These are phyloP conservation scores for Aureobasidium zeae DNA, from an alignment of 2,329 filamentous ascomycete genomes.

Conservation along the genomic window DNA sequence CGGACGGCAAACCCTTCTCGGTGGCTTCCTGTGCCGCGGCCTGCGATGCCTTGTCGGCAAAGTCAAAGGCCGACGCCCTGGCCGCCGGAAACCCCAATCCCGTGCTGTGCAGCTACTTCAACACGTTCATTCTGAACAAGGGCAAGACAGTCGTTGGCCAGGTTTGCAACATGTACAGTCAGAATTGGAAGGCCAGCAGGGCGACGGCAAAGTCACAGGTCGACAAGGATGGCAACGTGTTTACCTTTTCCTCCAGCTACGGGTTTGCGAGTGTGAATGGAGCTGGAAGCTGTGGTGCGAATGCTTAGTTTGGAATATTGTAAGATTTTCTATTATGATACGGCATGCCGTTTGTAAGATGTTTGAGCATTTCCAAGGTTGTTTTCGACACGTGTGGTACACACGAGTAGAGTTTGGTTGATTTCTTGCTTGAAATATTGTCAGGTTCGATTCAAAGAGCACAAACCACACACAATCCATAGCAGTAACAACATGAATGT, in stretches of 20 bases:
- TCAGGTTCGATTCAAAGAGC: too few relatives aligned
- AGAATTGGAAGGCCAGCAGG: slow-evolving; percentile 20
- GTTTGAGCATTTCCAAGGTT: too few relatives aligned
- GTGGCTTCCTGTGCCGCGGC: slow-evolving; percentile 20
- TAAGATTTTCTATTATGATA: too few relatives aligned
- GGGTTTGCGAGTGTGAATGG: background rate
- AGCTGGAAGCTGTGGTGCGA: background rate
- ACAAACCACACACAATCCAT: too few relatives aligned
- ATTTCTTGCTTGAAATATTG: too few relatives aligned
- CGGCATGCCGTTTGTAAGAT: too few relatives aligned
- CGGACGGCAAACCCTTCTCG: slow-evolving; percentile 19
- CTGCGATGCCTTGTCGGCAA: slow-evolving; percentile 20
- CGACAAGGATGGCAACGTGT: background rate
- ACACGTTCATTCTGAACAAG: slow-evolving; percentile 31
- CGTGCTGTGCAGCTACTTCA: slow-evolving; percentile 25
- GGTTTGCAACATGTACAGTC: slow-evolving; percentile 24
- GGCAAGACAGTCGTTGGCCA: slow-evolving; percentile 21
- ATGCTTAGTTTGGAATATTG: too few relatives aligned
- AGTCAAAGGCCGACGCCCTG: slow-evolving; percentile 20
- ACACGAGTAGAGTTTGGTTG: too few relatives aligned
- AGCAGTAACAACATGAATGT: too few relatives aligned
- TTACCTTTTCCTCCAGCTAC: background rate
- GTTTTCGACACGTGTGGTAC: too few relatives aligned
- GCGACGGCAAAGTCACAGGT: slow-evolving; percentile 23
- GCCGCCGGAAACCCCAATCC: slow-evolving; percentile 15